Base-by-base conservation (phyloP, 2,329 filamentous ascomycete genomes). In the Monosporascus sp. region DNA sequence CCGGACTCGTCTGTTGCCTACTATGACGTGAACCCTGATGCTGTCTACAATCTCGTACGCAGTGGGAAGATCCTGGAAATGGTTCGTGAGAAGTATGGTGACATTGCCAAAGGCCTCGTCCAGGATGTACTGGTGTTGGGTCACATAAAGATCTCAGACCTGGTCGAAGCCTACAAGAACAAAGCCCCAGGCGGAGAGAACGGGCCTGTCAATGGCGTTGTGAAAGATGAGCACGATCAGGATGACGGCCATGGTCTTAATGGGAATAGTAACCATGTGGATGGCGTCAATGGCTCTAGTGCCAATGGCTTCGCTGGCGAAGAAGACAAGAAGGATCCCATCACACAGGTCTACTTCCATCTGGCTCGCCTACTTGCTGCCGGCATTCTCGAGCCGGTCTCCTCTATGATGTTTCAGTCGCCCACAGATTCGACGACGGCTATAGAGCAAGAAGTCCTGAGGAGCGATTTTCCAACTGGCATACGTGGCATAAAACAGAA, bases 21-120 rank as follows among this genome's bases (percentile, higher is more conserved):
- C 67, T 99, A 97, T 73, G 89, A 96, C 68, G 88, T 90, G 54
- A 91, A 97, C 64, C 77, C 86, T 66, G 77, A 85, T 60, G 83
- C 86, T 56, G 89, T 90, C 58, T 97, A 97, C 72, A 86, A 86
- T 61, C 78, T 97, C 44, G 77, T 92, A 38, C 88, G 94, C 54
- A 82, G 83, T 4, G 91, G 90, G 44, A 94, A 90, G 71, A 88
- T 96, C 39, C 74, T 94, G 27, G 82, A 91, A 58, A 77, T 90
- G 55, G 80, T 94, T 44, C 85, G 90, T 60, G 80, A 79, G 36
- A 82, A 87, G 61, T 87, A 90, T 66, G 93, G 92, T 18, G 74
- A 78, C n/a, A 80, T 85, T 57, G 90, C 90, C 31, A 83, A 85
- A 53, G 83, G 86, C 56, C 77, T 97, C 39, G 80, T 94, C 54